Percentiles rank a stretch among this genome's conserved stretches.
These are phyloP conservation scores for Yamadazyma diddensiae DNA, from an alignment of 1,139 yeast species.

Conservation along the genomic window DNA sequence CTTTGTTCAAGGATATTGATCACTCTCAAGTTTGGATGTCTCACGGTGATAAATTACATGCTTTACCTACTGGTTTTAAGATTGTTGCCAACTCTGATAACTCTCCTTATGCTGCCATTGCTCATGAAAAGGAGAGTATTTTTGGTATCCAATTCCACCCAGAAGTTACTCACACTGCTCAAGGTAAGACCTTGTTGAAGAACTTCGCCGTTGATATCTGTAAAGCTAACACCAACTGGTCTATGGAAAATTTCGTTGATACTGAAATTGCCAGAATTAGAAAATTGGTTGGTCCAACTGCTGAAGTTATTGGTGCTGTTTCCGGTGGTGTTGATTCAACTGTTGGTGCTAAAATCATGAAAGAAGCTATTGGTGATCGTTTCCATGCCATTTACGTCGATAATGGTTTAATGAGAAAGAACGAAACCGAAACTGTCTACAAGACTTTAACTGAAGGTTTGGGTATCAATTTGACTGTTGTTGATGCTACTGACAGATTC, in stretches of 20 bases:
- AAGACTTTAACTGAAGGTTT: slow-evolving; percentile 87
- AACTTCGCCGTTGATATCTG: slow-evolving; percentile 94
- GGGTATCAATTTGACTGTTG: slow-evolving; percentile 90
- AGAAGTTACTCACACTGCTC: slow-evolving; percentile 93
- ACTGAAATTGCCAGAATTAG: slow-evolving; percentile 93
- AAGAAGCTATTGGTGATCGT: slow-evolving; percentile 97
- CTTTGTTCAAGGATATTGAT: slow-evolving; percentile 83
- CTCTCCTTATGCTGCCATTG: slow-evolving; percentile 94
- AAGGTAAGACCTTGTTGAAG: slow-evolving; percentile 82
- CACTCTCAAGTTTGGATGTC: slow-evolving; percentile 99
- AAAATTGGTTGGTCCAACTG: slow-evolving; percentile 91
- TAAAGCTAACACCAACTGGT: slow-evolving; percentile 87
- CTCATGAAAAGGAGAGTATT: slow-evolving; percentile 68
- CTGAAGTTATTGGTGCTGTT: slow-evolving; percentile 99
- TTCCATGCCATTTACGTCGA: slow-evolving; percentile 98
- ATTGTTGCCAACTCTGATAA: slow-evolving; percentile 88
- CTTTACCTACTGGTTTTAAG: slow-evolving; percentile 85
- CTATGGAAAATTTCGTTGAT: slow-evolving; percentile 95
- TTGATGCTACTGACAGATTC: slow-evolving; percentile 92
- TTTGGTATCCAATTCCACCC: slow-evolving; percentile 99
- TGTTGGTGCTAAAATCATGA: slow-evolving; percentile 97
- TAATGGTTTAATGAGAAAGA: slow-evolving; percentile 94
- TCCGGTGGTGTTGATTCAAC: slow-evolving; percentile 99
- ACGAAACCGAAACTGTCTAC: slow-evolving; percentile 87
- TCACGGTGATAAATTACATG: slow-evolving; percentile 93